Evolutionary conservation across 2,329 filamentous ascomycete species (phyloP), one percentile per base, ranked within the genome.

Genomic region (Huntiella moniliformis): DNA sequence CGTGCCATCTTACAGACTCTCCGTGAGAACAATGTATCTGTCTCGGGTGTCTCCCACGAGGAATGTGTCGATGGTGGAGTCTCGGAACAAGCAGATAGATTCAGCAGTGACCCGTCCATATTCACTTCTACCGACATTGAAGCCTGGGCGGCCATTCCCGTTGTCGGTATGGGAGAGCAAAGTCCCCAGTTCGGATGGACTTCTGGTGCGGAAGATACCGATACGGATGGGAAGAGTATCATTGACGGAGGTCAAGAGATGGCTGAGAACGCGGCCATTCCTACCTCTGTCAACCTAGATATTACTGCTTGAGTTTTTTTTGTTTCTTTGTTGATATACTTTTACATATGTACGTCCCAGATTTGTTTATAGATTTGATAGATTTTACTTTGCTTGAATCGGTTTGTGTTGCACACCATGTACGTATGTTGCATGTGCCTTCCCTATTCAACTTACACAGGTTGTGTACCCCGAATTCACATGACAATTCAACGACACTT

Each of bases 1-100:
- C 63, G 75, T 1, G 74, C 74, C 2, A 60, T 71, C 17, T 59
- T 77, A 42, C 74, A 79, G 57, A 57, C 74, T 4, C 53, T 79
- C 5, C 62, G 75, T 0, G 57, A 56, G 17, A 71, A 72, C 44
- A 62, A 59, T 2, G 58, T 75, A 1, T 55, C 63, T 0, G 64
- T 78, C 1, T 63, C 64, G 0, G 59, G 64, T 6, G 77, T 73
- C 0, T 67, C 62, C 58, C 53, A 59, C 3, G 41, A 41, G 12
- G 72, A 73, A 42, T 55, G 74, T 4, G 59, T 68, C 2, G 71
- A 74, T 18, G 70, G 65, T 4, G 56, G 40, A 10, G 35, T 39
- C 6, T 28, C 31, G n/a, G 34, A 38, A 12, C n/a, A n/a, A 15
- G n/a, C 16, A 15, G 35, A 43, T 12, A 45, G 36, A 40, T 5